Base-by-base conservation (phyloP, 169 alveolate genomes). In the Theileria orientalis region DNA sequence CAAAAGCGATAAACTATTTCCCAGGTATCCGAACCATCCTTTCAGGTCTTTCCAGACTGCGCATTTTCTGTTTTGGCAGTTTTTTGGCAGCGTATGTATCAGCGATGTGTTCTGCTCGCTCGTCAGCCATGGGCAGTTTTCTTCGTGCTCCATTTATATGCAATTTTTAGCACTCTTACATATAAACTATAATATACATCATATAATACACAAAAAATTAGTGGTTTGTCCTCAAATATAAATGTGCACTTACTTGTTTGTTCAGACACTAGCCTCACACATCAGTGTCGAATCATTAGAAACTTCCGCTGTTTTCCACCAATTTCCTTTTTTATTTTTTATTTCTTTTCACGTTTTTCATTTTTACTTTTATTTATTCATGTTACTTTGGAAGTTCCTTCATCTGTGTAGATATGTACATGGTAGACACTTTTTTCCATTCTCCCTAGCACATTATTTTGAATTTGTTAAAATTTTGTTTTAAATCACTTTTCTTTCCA, bases 31-130 rank as follows among this genome's bases (percentile, higher is more conserved):
- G 61, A 82, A 82, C 89, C 89, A 82, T 21, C 23, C 74, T 25
- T 74, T 72, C 29, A 82, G 79, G 74, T 82, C 89, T 19, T 68
- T 64, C 89, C 89, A 82, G 29, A 82, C 85, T 14, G 89, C 71
- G 44, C 89, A 82, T 67, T 82, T 82, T 41, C 89, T 72, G 46
- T 57, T 46, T 27, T 79, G 74, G 59, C 87, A 79, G 44, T 61
- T 74, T 21, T 69, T 71, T 44, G 76, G 79, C 25, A 79, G 19
- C 21, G 83, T 79, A 54, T 44, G 75, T 2, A 76, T 52, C 47
- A 76, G 68, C 37, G 66, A 56, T 6, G 23, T 63, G 59, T 63
- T 63, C 40, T 41, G 84, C 29, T 46, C 47, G 42, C 61, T 64
- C 29, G 23, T 71, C 30, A 49, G 49, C 87, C 87, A 79, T 0